Base-by-base conservation (phyloP, 345 rosid species). In the Rubroshorea leprosula region DNA sequence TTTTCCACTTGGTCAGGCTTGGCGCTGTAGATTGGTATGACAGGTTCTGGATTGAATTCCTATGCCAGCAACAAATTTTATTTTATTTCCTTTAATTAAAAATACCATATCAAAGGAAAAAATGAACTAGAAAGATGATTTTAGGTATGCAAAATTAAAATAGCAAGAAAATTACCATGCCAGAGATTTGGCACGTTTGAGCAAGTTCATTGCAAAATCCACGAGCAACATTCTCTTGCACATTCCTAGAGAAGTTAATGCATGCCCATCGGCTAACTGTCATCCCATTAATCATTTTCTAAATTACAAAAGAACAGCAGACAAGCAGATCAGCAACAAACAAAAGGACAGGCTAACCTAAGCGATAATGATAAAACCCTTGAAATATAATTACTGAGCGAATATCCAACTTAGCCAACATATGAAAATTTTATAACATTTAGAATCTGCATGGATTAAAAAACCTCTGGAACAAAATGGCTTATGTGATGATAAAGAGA, bases 281-380 rank as follows among this genome's bases (percentile, higher is more conserved):
- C 96, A 85, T 87, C 56, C 97, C 99, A 41, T 94, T 90, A 48
- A 94, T 90, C 99, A 94, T 87, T 79, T 94, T 94, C 99, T 87
- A 74, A 20, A 56, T 47, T 6, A 14, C 45, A 41, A 41, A 41
- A 41, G 45, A 41, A 29, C 9, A 4, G 9, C 9, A 4, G 5
- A 29, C 4, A 29, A 29, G 9, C 35, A 29, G 4, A 29, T 9
- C 35, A 29, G 35, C 35, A 29, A 4, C 35, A 29, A 29, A 29
- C 35, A 29, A 29, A 29, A 4, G 35, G 35, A 29, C 35, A n/a
- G n/a, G n/a, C n/a, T n/a, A n/a, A n/a, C n/a, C n/a, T n/a, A n/a
- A n/a, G n/a, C n/a, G n/a, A n/a, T n/a, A n/a, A n/a, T n/a, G n/a
- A n/a, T n/a, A n/a, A n/a, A n/a, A n/a, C n/a, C n/a, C n/a, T n/a